Base-by-base conservation (phyloP, 305 asterid species). In the Solanum hybrid region DNA sequence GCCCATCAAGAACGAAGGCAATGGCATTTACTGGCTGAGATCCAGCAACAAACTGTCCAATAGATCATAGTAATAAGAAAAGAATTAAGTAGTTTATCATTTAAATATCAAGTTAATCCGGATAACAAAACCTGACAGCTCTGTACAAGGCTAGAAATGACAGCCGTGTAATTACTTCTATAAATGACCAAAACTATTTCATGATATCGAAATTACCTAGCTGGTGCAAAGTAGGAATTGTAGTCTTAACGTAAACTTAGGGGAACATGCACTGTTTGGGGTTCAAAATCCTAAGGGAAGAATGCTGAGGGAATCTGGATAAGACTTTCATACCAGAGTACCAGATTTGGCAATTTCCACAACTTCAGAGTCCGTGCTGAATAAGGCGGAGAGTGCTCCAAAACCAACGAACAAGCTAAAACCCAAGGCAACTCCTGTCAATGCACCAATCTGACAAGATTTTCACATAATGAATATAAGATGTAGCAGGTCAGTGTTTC, bases 1-100 rank as follows among this genome's bases (percentile, higher is more conserved):
- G 97, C 88, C 99, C 99, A 82, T 97, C 99, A 89, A 96, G 94
- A 90, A 97, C 99, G 93, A 97, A 97, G 82, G 99, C 99, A 76
- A 96, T 90, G 79, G 99, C 99, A 93, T 97, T 97, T 93, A 96
- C 91, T 4, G 99, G 99, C 92, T 97, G 99, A 91, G 98, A 92
- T 89, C 94, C 99, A 75, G 97, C 98, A 88, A 96, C 99, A 91
- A 97, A 96, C 99, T 97, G 89, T 76, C 89, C 88, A 26, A 32
- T 32, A 57, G 27, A 57, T 22, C 45, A 57, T 57, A 85, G 68
- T 57, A 85, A 57, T 31, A 85, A 45, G 77, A 85, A 51, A 31
- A 85, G 45, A 57, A 57, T 3, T 32, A 61, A 85, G 77, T 57
- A 85, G 45, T 57, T 85, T 31, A 51, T 85, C 88, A 57, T 22